A percentile compares a stretch with the other conserved stretches of the same genome.
Conservation (phyloP, 169 alveolate species). For the Plasmodium malariae region DNA sequence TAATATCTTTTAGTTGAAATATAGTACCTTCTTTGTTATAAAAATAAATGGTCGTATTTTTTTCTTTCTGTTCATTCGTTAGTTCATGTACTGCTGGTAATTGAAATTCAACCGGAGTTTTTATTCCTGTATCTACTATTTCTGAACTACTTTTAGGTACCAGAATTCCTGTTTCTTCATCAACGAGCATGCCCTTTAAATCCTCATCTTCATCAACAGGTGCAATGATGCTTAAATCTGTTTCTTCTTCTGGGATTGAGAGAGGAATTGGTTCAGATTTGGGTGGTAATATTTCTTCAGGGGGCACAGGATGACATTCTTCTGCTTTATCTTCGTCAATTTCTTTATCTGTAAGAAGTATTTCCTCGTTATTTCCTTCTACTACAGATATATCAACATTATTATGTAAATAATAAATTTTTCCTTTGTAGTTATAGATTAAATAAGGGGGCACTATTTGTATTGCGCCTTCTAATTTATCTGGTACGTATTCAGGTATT, state of each 20-base stretch:
- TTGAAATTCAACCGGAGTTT: background rate
- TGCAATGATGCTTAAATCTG: background rate
- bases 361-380: background rate
- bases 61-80: constrained; percentile 24
- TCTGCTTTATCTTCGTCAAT: background rate
- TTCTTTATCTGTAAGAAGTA: too few relatives aligned
- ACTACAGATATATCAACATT: constrained; percentile 22
- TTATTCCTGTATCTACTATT: background rate
- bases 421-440: constrained; percentile 43
- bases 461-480: constrained; percentile 11
- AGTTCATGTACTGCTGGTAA: constrained; percentile 8
- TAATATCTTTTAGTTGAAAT: constrained; percentile 11
- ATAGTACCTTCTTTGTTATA: constrained; percentile 3
- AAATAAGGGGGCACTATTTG: constrained; percentile 53
- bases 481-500: constrained; percentile 35
- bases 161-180: constrained; percentile 56
- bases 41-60: constrained; percentile 7
- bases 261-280: too few relatives aligned
- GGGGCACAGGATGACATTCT: constrained; percentile 33
- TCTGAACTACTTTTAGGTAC: background rate
- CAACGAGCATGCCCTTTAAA: background rate
- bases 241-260: background rate
- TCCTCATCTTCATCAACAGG: background rate
- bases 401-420: constrained; percentile 39
- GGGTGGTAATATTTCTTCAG: too few relatives aligned